Percentiles rank a stretch among this genome's conserved stretches.
These are phyloP conservation scores for Pisolithus albus DNA, from an alignment of 768 basidiomycete genomes.

Conservation along the genomic window DNA sequence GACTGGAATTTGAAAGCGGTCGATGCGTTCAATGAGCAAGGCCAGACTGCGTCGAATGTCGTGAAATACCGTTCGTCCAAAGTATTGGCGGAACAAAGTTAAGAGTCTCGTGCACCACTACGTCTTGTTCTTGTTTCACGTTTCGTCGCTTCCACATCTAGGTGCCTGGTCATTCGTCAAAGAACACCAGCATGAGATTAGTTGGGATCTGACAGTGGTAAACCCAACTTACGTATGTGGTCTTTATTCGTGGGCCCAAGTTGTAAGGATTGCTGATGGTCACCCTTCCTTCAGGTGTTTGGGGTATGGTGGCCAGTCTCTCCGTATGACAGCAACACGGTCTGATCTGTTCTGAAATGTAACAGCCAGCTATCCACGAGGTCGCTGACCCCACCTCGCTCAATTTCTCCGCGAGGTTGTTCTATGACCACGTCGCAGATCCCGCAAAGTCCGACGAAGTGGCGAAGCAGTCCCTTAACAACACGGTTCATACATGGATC, in stretches of 20 bases:
- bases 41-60: conserved; percentile 17
- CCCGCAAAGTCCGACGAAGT: conserved; percentile 12
- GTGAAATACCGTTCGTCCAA: conserved; percentile 59
- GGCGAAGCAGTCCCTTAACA: conserved; percentile 19
- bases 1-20: conserved; percentile 54
- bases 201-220: conserved; percentile 35
- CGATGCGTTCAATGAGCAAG: conserved; percentile 30
- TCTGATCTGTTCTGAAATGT: background rate
- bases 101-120: background rate
- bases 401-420: conserved; percentile 32
- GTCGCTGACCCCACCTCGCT: conserved; percentile 29
- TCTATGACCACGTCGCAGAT: conserved; percentile 31
- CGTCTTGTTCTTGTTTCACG: background rate
- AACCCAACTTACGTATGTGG: conserved; percentile 33
- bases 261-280: background rate
- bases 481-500: conserved; percentile 31
- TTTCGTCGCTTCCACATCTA: conserved; percentile 1
- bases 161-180: conserved; percentile 47
- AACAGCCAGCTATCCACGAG: conserved; percentile 39
- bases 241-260: background rate
- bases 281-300: conserved; percentile 15
- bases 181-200: conserved; percentile 24
- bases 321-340: background rate
- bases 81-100: conserved; percentile 56
- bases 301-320: conserved; percentile 13